phyloP scores from a whole-genome alignment of 2,329 filamentous ascomycete genomes.

The Aureobasidium sp. region DNA sequence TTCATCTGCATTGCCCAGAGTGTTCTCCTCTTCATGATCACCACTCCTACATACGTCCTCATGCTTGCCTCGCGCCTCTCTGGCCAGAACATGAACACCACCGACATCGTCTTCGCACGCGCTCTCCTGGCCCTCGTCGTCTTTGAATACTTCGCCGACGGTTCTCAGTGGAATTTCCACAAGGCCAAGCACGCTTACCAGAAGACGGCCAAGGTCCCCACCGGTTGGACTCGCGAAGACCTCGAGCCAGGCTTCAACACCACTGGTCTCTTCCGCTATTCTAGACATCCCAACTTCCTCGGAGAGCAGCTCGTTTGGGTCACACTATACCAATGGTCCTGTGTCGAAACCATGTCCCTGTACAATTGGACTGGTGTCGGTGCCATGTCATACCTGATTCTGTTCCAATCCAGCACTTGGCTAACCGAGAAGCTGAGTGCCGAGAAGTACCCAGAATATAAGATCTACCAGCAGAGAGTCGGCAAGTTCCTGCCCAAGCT shows the following conservation, averaged over 20 bases:
- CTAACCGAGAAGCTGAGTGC: conserved; percentile 77
- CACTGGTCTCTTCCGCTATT: conserved; percentile 77
- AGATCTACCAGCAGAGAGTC: conserved; percentile 72
- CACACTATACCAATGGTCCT: conserved; percentile 79
- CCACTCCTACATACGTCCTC: conserved; percentile 76
- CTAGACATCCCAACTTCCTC: conserved; percentile 89
- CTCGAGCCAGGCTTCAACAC: conserved; percentile 86
- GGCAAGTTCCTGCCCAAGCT: conserved; percentile 70
- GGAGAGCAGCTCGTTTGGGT: conserved; percentile 91
- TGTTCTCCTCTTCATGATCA: conserved; percentile 67
- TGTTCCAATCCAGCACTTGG: conserved; percentile 86
- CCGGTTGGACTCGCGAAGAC: conserved; percentile 55
- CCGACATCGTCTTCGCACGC: conserved; percentile 53
- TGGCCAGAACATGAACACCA: conserved; percentile 37
- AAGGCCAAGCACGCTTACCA: conserved; percentile 70
- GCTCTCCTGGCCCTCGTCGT: conserved; percentile 51
- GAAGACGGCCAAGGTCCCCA: conserved; percentile 62
- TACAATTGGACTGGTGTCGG: conserved; percentile 76
- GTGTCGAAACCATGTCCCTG: conserved; percentile 60
- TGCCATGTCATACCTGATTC: conserved; percentile 58
- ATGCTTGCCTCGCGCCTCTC: conserved; percentile 62
- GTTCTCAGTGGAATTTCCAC: conserved; percentile 91
- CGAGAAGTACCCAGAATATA: conserved; percentile 83
- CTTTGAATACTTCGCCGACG: conserved; percentile 75
- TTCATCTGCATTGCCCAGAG: conserved; percentile 80